Percentiles rank a stretch among this genome's conserved stretches.
Evolutionary conservation across 108 stramenopile genomes (phyloP).

Genomic region (Fragilariopsis cylindrus): DNA sequence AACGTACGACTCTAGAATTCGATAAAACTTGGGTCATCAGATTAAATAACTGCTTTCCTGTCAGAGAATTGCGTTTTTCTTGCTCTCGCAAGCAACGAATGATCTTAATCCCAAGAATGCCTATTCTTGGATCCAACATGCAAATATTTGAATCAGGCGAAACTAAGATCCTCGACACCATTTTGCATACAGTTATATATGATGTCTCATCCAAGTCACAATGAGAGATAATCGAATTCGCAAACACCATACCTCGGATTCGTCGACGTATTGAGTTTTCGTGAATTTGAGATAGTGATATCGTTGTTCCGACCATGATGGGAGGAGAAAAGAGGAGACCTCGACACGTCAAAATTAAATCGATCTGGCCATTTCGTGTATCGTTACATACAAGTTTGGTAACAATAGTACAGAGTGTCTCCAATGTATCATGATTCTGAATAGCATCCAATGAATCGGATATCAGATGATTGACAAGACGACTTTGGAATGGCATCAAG

Average conservation of each 20-base stretch:
- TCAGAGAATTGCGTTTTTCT: not conserved
- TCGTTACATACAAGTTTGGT: not conserved
- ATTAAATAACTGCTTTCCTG: slow-evolving; percentile 14
- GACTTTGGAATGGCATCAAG: not conserved
- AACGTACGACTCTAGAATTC: slow-evolving; percentile 20
- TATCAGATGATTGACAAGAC: not conserved
- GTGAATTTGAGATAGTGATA: not conserved
- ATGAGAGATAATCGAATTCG: not conserved
- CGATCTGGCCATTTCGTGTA: not conserved
- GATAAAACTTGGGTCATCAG: slow-evolving; percentile 16
- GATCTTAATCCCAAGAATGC: not conserved
- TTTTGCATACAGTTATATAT: not conserved
- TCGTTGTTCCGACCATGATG: not conserved
- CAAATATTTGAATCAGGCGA: not conserved
- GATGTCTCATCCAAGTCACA: not conserved
- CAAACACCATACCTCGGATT: slow-evolving; percentile 14
- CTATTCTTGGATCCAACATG: slow-evolving; percentile 1
- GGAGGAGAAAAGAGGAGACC: slow-evolving; percentile 8
- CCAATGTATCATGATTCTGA: not conserved
- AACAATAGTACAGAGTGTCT: slow-evolving; percentile 6
- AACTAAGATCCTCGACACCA: slow-evolving; percentile 7
- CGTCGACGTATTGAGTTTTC: not conserved
- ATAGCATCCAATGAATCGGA: not conserved
- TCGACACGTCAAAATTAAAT: slow-evolving; percentile 1
- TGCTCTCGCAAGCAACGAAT: slow-evolving; percentile 7